Base-by-base conservation (phyloP, 1,284 basidiomycete genomes). In the Puccinia coronata region DNA sequence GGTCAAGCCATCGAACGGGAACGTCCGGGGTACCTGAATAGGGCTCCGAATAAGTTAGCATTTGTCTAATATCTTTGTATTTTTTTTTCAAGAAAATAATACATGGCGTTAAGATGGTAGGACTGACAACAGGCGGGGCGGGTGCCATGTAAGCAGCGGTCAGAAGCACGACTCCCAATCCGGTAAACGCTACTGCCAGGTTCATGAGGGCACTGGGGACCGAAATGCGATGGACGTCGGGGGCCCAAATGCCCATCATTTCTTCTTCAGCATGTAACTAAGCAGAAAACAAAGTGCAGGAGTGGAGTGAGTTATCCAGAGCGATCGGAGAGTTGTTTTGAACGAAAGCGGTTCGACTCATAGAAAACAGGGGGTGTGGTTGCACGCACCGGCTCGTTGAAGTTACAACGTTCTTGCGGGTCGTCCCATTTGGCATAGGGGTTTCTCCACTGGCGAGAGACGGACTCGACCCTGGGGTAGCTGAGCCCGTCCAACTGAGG, bases 261-360 rank as follows among this genome's bases (percentile, higher is more conserved):
- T 76, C 74, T 49, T 76, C 74, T 65, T 76, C 74, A n/a, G 74
- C 74, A 65, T 76, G 74, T 39, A 76, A 31, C 74, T 76, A 47
- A 43, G 25, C 4, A 65, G 49, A 61, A 61, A 31, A 16, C 8
- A 75, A 61, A 4, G 12, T 23, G 34, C 8, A 18, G 41, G 39
- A 47, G n/a, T 20, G 49, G n/a, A n/a, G n/a, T n/a, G n/a, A n/a
- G n/a, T n/a, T n/a, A 61, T 16, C 0, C 20, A 41, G 57, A 25
- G 8, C 36, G 23, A 59, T 23, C 20, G 25, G 25, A 6, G 43
- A 25, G 53, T 47, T 8, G 8, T 47, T 16, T 8, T 47, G 9
- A 47, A 47, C 8, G 43, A 16, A 8, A 47, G 16, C 9, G 16
- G 16, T 8, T 47, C 43, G 43, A 47, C n/a, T 47, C 43, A 47